These are phyloP conservation scores for Bullera alba DNA, from an alignment of 768 basidiomycete genomes.

Conservation along the genomic window DNA sequence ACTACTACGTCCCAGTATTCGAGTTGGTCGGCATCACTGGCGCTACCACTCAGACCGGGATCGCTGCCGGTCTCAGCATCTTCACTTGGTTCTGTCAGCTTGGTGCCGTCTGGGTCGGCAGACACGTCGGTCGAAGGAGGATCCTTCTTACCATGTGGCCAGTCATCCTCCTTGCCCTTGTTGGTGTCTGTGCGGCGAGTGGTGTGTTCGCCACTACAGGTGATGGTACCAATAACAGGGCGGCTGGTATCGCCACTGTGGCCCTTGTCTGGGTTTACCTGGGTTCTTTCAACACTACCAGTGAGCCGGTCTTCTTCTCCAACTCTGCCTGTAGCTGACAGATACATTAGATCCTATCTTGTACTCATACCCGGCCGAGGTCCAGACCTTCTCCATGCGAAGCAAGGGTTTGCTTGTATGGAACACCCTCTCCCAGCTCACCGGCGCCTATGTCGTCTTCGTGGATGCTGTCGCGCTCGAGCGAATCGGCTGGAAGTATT, in stretches of 20 bases:
- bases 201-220: conserved; percentile 35
- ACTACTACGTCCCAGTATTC: conserved; percentile 44
- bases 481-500: conserved; percentile 44
- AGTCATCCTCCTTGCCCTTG: conserved; percentile 32
- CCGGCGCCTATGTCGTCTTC: conserved; percentile 67
- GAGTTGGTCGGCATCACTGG: conserved; percentile 45
- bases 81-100: conserved; percentile 46
- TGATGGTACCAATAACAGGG: conserved; percentile 20
- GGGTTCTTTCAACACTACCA: conserved; percentile 16
- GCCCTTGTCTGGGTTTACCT: background rate
- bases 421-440: conserved; percentile 55
- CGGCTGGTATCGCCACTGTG: conserved; percentile 36
- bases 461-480: conserved; percentile 52
- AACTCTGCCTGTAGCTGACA: too few species aligned
- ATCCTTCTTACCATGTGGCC: conserved; percentile 46
- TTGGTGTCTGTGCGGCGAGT: conserved; percentile 40
- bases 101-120: conserved; percentile 36
- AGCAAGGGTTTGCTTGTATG: conserved; percentile 46
- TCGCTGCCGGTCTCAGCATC: conserved; percentile 44
- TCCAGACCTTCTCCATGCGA: conserved; percentile 46
- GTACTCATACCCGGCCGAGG: conserved; percentile 41
- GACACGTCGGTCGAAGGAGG: conserved; percentile 39
- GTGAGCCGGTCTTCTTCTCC: conserved; percentile 46
- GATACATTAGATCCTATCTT: conserved; percentile 25
- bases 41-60: conserved; percentile 46